Percentiles rank a stretch among this genome's conserved stretches.
Conservation (phyloP, 257 asterid genomes). For the Gynochthodes officinalis region DNA sequence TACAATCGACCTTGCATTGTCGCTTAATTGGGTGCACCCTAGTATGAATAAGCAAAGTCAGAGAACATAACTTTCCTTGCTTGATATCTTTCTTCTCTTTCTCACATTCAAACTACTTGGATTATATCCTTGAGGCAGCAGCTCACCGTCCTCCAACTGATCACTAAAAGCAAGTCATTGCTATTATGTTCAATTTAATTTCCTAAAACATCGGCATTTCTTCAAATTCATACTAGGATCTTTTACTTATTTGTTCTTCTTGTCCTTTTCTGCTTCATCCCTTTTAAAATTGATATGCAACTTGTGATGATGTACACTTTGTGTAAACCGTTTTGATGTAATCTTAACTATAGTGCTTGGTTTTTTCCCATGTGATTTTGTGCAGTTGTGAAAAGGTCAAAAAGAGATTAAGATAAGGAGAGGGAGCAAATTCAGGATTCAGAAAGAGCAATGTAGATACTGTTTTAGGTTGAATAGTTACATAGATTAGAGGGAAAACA, state of each 20-base stretch:
- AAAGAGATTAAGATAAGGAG: neutral
- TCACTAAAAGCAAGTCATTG: neutral
- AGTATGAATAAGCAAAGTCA: neutral
- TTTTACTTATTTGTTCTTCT: neutral
- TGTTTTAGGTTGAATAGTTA: neutral
- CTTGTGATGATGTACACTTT: neutral
- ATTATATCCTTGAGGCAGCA: neutral
- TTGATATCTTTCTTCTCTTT: neutral
- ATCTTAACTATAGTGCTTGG: neutral
- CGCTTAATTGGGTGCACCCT: neutral
- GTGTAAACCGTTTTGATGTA: neutral
- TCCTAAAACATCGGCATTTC: neutral
- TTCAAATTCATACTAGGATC: neutral
- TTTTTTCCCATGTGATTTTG: neutral
- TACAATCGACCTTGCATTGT: neutral
- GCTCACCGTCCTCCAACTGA: neutral
- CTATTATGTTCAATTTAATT: neutral
- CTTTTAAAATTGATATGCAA: neutral
- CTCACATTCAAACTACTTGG: neutral
- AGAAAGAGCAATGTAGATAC: neutral
- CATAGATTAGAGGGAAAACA: neutral
- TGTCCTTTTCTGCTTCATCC: neutral
- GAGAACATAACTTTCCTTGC: neutral
- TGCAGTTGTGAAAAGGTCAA: neutral
- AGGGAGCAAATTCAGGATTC: neutral